phyloP scores from a whole-genome alignment of 164 flowering plant species.

The Chimonanthus salicifolius region DNA sequence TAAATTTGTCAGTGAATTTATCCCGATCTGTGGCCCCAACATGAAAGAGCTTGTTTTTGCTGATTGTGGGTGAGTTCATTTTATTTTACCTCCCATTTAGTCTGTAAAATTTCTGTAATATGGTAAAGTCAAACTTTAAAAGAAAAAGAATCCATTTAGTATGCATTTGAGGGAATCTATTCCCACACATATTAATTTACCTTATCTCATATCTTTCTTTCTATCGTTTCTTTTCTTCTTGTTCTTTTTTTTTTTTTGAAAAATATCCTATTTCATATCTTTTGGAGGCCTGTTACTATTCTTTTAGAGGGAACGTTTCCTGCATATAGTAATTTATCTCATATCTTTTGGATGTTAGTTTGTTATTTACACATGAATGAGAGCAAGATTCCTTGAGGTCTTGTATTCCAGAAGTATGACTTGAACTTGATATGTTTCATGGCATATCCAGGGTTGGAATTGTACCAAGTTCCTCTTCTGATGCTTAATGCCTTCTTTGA shows the following conservation, averaged over 20 bases:
- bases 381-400: background rate
- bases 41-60: conserved; percentile 69
- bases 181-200: no score
- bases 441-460: background rate
- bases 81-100: background rate
- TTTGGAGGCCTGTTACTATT: no score
- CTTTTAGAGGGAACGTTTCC: background rate
- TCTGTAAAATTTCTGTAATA: background rate
- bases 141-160: background rate
- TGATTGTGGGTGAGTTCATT: conserved; percentile 53
- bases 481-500: conserved; percentile 7
- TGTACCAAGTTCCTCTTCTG: background rate
- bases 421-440: background rate
- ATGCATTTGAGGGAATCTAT: no score
- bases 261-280: no score
- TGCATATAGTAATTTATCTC: background rate
- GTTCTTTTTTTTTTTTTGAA: no score
- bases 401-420: background rate
- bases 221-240: no score
- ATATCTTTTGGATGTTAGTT: background rate
- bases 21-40: conserved; percentile 35
- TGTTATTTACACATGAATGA: background rate
- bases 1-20: conserved; percentile 44
- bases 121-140: background rate
- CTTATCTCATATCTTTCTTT: no score